These are phyloP conservation scores for Aspergillus campestris DNA, from an alignment of 495 filamentous ascomycete species.

Conservation along the genomic window DNA sequence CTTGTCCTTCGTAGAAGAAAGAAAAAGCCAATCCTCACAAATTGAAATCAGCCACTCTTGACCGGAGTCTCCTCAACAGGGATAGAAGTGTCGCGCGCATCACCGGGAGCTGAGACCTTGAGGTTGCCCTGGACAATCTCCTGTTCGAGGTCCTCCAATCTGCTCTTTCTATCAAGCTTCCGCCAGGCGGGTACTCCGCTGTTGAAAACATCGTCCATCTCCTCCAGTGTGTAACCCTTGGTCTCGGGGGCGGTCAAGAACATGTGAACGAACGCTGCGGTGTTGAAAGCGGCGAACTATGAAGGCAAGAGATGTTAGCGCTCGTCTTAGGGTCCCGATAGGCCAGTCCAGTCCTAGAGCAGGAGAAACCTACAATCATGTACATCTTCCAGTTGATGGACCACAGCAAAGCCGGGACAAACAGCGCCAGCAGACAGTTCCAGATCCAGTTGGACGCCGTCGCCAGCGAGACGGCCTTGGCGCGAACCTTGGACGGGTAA, in stretches of 20 bases:
- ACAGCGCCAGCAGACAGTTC: conserved; percentile 33
- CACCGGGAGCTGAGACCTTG: conserved; percentile 1
- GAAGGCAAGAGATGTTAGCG: background rate
- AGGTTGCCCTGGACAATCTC: conserved; percentile 13
- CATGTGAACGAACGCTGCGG: conserved; percentile 32
- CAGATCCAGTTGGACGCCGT: conserved; percentile 57
- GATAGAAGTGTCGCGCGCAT: too few relatives aligned
- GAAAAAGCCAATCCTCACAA: too few relatives aligned
- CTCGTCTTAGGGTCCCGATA: background rate
- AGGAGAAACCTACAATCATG: conserved; percentile 9
- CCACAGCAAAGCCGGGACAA: conserved; percentile 12
- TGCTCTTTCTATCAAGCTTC: conserved; percentile 4
- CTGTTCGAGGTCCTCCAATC: conserved; percentile 7
- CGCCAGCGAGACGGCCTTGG: conserved; percentile 56
- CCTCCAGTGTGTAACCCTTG: conserved; percentile 40
- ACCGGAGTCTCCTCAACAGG: background rate
- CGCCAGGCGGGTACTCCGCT: conserved; percentile 9
- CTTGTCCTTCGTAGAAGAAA: too few relatives aligned
- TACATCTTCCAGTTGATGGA: conserved; percentile 18
- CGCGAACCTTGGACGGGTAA: conserved; percentile 56
- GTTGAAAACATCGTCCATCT: conserved; percentile 39
- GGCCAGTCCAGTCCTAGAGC: too few relatives aligned
- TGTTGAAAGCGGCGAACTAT: conserved; percentile 16
- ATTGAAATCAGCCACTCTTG: background rate
- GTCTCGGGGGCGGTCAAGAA: conserved; percentile 51